phyloP scores from a whole-genome alignment of 306 rosid genomes.

The Vicia villosa region DNA sequence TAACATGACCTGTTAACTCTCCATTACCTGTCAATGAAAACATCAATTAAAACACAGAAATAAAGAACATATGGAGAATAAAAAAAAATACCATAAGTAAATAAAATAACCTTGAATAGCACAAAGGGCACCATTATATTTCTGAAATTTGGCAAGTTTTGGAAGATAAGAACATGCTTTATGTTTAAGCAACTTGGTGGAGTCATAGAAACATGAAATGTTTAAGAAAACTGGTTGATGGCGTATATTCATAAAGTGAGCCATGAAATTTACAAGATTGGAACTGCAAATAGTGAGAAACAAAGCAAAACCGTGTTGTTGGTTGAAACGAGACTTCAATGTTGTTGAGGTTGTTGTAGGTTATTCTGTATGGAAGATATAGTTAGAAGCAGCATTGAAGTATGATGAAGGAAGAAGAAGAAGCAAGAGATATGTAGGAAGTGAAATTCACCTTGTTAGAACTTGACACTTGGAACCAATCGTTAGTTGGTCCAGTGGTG shows the following conservation, averaged over 20 bases:
- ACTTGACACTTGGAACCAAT: too few relatives aligned
- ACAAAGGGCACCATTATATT: slow-evolving; percentile 30
- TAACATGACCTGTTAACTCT: slow-evolving; percentile 41
- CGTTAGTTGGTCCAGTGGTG: too few relatives aligned
- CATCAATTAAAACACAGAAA: slow-evolving; percentile 33
- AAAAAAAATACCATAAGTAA: background rate
- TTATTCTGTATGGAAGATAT: background rate
- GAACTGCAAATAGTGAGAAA: slow-evolving; percentile 19
- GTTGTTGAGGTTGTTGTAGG: background rate
- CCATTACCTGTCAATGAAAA: slow-evolving; percentile 48
- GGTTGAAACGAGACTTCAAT: background rate
- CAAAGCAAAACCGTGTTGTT: background rate
- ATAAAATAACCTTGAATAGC: slow-evolving; percentile 54
- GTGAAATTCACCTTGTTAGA: slow-evolving; percentile 16
- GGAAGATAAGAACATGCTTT: slow-evolving; percentile 30
- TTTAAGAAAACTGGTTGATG: slow-evolving; percentile 40
- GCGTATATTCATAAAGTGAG: slow-evolving; percentile 49
- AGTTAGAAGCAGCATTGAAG: background rate
- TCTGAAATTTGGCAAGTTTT: slow-evolving; percentile 37
- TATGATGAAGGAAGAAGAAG: background rate
- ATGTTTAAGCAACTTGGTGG: slow-evolving; percentile 40
- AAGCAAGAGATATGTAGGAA: background rate
- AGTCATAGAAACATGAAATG: slow-evolving; percentile 41
- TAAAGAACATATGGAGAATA: background rate
- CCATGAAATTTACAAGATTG: slow-evolving; percentile 40